These are phyloP conservation scores for Kazachstania martiniae DNA, from an alignment of 805 yeast genomes.

Conservation along the genomic window DNA sequence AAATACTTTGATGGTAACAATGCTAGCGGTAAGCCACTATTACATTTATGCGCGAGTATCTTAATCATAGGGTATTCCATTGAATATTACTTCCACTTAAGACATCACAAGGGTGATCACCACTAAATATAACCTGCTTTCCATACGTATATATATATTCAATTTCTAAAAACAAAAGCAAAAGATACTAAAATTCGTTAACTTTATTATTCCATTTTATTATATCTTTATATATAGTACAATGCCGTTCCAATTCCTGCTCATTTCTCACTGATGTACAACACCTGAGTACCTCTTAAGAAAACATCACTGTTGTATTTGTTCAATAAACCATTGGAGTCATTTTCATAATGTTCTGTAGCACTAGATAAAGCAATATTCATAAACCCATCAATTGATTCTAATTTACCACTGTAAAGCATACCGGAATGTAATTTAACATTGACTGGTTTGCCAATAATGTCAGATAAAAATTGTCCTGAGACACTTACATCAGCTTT, in stretches of 20 bases:
- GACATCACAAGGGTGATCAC: slow-evolving; percentile 38
- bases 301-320: slow-evolving; percentile 26
- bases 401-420: slow-evolving; percentile 64
- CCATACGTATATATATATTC: no score
- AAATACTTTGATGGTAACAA: slow-evolving; percentile 77
- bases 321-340: slow-evolving; percentile 22
- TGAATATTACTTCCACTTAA: slow-evolving; percentile 87
- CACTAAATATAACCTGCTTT: neutral
- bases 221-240: slow-evolving; percentile 5
- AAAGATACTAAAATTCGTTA: slow-evolving; percentile 1
- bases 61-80: slow-evolving; percentile 74
- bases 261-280: slow-evolving; percentile 29
- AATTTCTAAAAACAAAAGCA: neutral
- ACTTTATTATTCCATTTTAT: neutral
- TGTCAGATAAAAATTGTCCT: slow-evolving; percentile 66
- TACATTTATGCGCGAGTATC: slow-evolving; percentile 63
- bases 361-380: slow-evolving; percentile 79
- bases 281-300: slow-evolving; percentile 29
- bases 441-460: slow-evolving; percentile 68
- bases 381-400: slow-evolving; percentile 95
- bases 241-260: no score
- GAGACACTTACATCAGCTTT: slow-evolving; percentile 36
- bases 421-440: slow-evolving; percentile 84
- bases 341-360: slow-evolving; percentile 39
- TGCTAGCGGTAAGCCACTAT: slow-evolving; percentile 72